Percentiles rank a stretch among this genome's conserved stretches.
These are phyloP conservation scores for Fusarium tanahbumbuense DNA, from an alignment of 2,329 filamentous ascomycete species.

Conservation along the genomic window DNA sequence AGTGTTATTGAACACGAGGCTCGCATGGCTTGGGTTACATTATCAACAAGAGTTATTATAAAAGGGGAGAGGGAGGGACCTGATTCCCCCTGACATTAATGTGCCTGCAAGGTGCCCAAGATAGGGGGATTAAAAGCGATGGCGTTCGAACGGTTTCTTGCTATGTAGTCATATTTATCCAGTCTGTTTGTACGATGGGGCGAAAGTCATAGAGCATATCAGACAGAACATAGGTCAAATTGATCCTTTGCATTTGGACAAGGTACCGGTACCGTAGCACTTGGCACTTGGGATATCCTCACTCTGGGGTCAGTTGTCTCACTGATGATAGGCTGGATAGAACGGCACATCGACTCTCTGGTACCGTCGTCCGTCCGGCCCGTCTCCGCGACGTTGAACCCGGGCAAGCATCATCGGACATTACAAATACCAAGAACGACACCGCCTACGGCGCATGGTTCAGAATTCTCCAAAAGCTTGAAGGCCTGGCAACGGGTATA, in stretches of 20 bases:
- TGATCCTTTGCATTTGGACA: slow-evolving; percentile 19
- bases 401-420: background rate
- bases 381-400: slow-evolving; percentile 4
- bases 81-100: slow-evolving; percentile 32
- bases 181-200: slow-evolving; percentile 17
- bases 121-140: slow-evolving; percentile 44
- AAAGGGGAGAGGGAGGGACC: slow-evolving; percentile 10
- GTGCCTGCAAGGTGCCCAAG: slow-evolving; percentile 23
- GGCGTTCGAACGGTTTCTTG: slow-evolving; percentile 47
- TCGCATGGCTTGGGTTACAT: slow-evolving; percentile 1
- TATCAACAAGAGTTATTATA: slow-evolving; percentile 9
- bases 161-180: slow-evolving; percentile 31
- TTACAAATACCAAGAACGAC: background rate
- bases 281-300: background rate
- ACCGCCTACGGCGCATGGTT: background rate
- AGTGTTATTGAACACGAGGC: slow-evolving; percentile 7
- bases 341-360: background rate
- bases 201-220: slow-evolving; percentile 16
- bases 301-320: background rate
- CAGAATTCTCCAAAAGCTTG: background rate
- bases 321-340: background rate
- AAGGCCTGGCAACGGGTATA: background rate
- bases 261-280: background rate
- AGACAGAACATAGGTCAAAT: slow-evolving; percentile 28
- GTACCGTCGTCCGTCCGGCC: background rate